Conservation (phyloP, 2,329 filamentous ascomycete genomes). For the Chrysosphaeria jannelii region DNA sequence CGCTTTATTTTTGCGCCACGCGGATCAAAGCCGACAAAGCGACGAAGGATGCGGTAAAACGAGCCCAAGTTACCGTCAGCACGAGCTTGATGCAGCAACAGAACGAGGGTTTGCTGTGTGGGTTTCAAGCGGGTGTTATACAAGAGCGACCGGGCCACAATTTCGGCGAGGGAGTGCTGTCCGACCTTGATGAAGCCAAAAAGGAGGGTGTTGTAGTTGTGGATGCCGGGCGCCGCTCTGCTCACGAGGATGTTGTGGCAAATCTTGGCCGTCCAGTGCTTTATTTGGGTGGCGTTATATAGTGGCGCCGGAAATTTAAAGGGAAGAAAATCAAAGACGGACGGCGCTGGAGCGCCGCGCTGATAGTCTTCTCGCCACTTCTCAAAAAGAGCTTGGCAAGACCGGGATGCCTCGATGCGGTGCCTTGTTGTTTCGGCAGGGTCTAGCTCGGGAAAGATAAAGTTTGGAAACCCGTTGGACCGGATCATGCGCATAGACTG, state of each 20-base stretch:
- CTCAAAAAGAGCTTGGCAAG: slow-evolving; percentile 6
- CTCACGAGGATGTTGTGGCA: slow-evolving; percentile 38
- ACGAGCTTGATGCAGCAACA: slow-evolving; percentile 20
- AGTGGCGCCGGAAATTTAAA: neutral
- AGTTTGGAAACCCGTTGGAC: slow-evolving; percentile 9
- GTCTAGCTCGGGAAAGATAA: slow-evolving; percentile 6
- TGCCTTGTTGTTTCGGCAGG: slow-evolving; percentile 3
- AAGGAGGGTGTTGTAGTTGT: slow-evolving; percentile 42
- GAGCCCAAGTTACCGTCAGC: slow-evolving; percentile 11
- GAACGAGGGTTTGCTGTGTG: slow-evolving; percentile 17
- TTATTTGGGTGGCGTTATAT: slow-evolving; percentile 3
- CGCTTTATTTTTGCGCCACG: slow-evolving; percentile 11
- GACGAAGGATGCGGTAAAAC: slow-evolving; percentile 15
- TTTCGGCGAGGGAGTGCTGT: slow-evolving; percentile 17
- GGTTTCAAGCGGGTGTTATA: slow-evolving; percentile 13
- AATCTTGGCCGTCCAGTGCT: slow-evolving; percentile 11
- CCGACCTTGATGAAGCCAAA: slow-evolving; percentile 26
- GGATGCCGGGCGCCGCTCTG: slow-evolving; percentile 27
- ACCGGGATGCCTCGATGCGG: slow-evolving; percentile 6
- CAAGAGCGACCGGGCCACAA: slow-evolving; percentile 21
- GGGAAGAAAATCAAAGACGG: neutral
- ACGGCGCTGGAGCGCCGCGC: neutral
- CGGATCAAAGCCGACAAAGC: slow-evolving; percentile 14
- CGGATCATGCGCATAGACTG: slow-evolving; percentile 9
- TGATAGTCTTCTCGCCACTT: slow-evolving; percentile 5